Evolutionary conservation across 1,139 yeast species (phyloP).

Genomic region (Candida sp.): DNA sequence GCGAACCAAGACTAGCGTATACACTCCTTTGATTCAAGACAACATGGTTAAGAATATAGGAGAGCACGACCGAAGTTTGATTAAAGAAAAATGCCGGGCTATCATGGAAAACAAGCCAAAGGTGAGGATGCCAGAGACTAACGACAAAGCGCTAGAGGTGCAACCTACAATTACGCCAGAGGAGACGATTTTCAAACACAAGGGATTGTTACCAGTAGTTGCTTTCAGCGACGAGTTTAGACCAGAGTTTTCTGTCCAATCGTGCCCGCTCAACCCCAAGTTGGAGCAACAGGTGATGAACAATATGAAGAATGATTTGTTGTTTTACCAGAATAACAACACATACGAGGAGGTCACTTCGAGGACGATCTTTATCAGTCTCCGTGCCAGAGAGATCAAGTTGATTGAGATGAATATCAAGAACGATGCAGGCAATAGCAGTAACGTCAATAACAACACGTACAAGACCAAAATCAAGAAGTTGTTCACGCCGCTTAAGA

Average conservation of each 20-base stretch:
- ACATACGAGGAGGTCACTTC: conserved; percentile 35
- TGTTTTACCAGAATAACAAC: conserved; percentile 45
- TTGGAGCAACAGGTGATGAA: conserved; percentile 54
- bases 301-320: conserved; percentile 61
- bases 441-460: conserved; percentile 16
- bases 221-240: conserved; percentile 57
- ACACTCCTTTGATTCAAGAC: conserved; percentile 25
- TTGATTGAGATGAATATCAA: conserved; percentile 45
- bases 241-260: conserved; percentile 54
- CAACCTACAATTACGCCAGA: conserved; percentile 5
- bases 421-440: conserved; percentile 5
- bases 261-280: conserved; percentile 54
- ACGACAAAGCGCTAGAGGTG: conserved; percentile 5
- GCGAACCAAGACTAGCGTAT: conserved; percentile 31
- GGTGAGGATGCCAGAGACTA: conserved; percentile 1
- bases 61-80: conserved; percentile 27
- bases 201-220: conserved; percentile 41
- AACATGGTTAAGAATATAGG: conserved; percentile 21
- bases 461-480: conserved; percentile 43
- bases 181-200: conserved; percentile 19
- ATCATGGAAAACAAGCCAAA: conserved; percentile 28
- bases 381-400: conserved; percentile 62
- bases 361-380: conserved; percentile 47
- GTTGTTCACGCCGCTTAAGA: conserved; percentile 38
- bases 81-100: conserved; percentile 27